phyloP scores from a whole-genome alignment of 164 flowering plant species.

The Berberis vulgaris region DNA sequence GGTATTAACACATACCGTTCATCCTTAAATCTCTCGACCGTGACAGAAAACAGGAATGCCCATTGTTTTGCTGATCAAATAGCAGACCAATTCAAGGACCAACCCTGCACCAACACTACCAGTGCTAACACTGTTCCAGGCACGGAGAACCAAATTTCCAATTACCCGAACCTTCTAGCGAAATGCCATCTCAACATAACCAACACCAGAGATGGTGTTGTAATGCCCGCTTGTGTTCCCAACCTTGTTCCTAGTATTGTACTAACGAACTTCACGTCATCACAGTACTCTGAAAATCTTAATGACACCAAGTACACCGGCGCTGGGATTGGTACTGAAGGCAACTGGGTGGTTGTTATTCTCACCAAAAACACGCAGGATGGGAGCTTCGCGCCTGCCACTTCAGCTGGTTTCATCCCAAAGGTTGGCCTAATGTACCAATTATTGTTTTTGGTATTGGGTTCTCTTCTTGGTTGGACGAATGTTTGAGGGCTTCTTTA shows the following conservation, averaged over 20 bases:
- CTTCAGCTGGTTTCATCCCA: slow-evolving; percentile 18
- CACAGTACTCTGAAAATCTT: slow-evolving; percentile 40
- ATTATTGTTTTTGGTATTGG: slow-evolving; percentile 18
- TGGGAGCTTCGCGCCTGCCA: slow-evolving; percentile 30
- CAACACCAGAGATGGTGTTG: slow-evolving; percentile 45
- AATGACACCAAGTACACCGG: slow-evolving; percentile 49
- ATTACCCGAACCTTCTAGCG: slow-evolving; percentile 43
- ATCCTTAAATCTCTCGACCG: slow-evolving; percentile 36
- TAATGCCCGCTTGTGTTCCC: slow-evolving; percentile 77
- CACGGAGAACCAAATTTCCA: slow-evolving; percentile 23
- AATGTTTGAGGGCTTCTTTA: not conserved
- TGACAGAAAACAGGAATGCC: slow-evolving; percentile 54
- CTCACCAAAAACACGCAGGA: slow-evolving; percentile 37
- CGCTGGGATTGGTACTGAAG: slow-evolving; percentile 47
- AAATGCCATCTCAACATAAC: slow-evolving; percentile 57
- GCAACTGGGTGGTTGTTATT: slow-evolving; percentile 59
- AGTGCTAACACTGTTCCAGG: slow-evolving; percentile 26
- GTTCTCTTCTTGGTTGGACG: slow-evolving; percentile 9
- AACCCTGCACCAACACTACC: slow-evolving; percentile 36
- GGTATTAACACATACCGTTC: slow-evolving; percentile 60
- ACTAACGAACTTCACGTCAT: slow-evolving; percentile 58
- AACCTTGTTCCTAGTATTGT: slow-evolving; percentile 36
- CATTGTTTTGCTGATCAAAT: slow-evolving; percentile 68
- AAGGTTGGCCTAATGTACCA: slow-evolving; percentile 12
- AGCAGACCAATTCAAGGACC: slow-evolving; percentile 40